Percentiles rank a stretch among this genome's conserved stretches.
These are phyloP conservation scores for Boehmeria nivea DNA, from an alignment of 306 rosid genomes.

Conservation along the genomic window DNA sequence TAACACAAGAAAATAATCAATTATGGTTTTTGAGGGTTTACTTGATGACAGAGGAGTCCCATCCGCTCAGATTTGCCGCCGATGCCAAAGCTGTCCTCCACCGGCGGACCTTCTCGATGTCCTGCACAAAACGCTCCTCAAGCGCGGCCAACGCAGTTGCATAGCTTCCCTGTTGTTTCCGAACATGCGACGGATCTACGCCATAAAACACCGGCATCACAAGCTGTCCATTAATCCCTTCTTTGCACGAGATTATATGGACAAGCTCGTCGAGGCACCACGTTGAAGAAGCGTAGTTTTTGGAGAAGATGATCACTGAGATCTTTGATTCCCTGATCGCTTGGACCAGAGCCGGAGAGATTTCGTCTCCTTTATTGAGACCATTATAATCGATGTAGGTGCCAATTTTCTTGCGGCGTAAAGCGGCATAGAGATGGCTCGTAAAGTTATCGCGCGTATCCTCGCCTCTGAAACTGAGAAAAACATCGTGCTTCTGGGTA, in stretches of 20 bases:
- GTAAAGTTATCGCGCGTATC: background rate
- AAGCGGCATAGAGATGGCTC: background rate
- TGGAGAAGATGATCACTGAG: background rate
- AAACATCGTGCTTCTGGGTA: conserved; percentile 6
- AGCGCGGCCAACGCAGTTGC: no score
- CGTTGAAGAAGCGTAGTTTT: background rate
- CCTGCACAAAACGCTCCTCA: background rate
- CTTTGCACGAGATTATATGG: background rate
- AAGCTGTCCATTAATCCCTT: no score
- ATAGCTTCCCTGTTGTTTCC: background rate
- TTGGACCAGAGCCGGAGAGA: background rate
- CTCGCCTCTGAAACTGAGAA: conserved; percentile 4
- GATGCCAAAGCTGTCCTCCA: background rate
- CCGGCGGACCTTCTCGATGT: background rate
- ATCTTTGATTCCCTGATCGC: background rate
- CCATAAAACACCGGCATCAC: background rate
- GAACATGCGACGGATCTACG: background rate
- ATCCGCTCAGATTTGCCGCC: background rate
- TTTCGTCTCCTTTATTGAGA: conserved; percentile 1
- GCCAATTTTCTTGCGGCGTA: background rate
- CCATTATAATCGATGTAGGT: background rate
- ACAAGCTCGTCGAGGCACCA: conserved; percentile 3
- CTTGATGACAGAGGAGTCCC: background rate
- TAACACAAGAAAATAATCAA: background rate
- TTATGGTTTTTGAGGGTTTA: background rate